Evolutionary conservation across 176 grass and related monocot species (phyloP).

Genomic region (Puya raimondii): DNA sequence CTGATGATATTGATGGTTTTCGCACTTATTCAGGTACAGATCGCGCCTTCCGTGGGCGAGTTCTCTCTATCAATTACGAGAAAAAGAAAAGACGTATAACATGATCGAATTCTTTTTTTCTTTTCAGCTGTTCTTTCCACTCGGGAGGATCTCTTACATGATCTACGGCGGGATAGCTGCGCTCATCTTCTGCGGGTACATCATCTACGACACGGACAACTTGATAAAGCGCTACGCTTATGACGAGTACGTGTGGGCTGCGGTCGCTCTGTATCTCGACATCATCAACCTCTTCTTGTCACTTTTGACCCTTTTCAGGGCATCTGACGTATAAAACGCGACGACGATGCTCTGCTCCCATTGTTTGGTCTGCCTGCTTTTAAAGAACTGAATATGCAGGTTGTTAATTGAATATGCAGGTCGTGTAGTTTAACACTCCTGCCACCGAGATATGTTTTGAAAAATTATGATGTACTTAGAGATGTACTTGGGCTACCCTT

Average conservation of each 20-base stretch:
- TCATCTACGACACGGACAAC: constrained; percentile 93
- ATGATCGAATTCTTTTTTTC: background rate
- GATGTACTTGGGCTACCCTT: no score
- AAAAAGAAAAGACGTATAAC: background rate
- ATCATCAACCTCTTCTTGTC: constrained; percentile 91
- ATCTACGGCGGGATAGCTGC: constrained; percentile 64
- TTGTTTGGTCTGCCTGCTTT: background rate
- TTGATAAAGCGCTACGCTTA: constrained; percentile 90
- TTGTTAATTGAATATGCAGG: background rate
- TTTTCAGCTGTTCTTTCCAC: constrained; percentile 54
- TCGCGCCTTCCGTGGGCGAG: background rate
- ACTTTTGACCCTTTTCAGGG: constrained; percentile 72
- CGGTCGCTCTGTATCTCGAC: constrained; percentile 79
- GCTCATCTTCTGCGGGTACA: constrained; percentile 83
- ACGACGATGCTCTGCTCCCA: background rate
- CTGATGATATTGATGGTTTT: constrained; percentile 77
- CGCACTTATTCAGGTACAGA: constrained; percentile 61
- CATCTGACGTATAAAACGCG: constrained; percentile 43
- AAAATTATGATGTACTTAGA: no score
- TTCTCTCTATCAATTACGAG: background rate
- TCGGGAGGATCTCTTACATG: constrained; percentile 58
- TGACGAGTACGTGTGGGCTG: constrained; percentile 94
- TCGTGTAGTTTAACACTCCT: no score
- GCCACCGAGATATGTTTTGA: no score
- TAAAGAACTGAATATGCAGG: background rate